Base-by-base conservation (phyloP, 768 basidiomycete species). In the Lactarius hengduanensis region DNA sequence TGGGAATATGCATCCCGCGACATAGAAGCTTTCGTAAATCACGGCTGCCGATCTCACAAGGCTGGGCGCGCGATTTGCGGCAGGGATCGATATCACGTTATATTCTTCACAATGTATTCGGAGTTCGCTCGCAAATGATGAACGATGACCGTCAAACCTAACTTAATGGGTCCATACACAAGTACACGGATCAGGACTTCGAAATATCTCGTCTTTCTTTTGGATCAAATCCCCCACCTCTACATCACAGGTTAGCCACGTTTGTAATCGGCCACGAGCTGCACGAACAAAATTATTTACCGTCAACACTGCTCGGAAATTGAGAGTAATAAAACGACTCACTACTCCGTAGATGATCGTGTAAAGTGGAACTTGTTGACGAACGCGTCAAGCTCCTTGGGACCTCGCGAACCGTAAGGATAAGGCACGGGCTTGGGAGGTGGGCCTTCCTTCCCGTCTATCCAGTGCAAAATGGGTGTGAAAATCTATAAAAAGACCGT, bases 361-460 rank as follows among this genome's bases (percentile, higher is more conserved):
- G 81, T 89, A 81, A 84, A 98, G 7, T 93, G 95, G 74, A 88
- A 89, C 75, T 85, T 86, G 61, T 68, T 71, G 69, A 91, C 87
- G 75, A 94, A 99, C 0, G 75, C 77, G 26, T 93, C 91, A 45
- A 98, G 80, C 74, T 89, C 83, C 71, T 86, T 86, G 0, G 96
- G 97, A n/a, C 96, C 97, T 67, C 97, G 88, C 65, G 94, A 94
- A 55, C 97, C 97, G 75, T 98, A 99, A 6, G 88, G 86, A 79
- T 99, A 99, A 20, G 82, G 76, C 57, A 85, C 78, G 6, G 92
- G 94, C 72, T 77, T 87, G 59, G 96, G 95, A 38, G 77, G 78
- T 47, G 79, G 78, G 4, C 88, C 91, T 54, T 79, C 75, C 77
- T 82, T 81, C 13, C 93, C 92, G 16, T 97, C 96, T 75, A 96